Evolutionary conservation across 2,329 filamentous ascomycete species (phyloP).

Genomic region (Cercospora zeae-maydis): DNA sequence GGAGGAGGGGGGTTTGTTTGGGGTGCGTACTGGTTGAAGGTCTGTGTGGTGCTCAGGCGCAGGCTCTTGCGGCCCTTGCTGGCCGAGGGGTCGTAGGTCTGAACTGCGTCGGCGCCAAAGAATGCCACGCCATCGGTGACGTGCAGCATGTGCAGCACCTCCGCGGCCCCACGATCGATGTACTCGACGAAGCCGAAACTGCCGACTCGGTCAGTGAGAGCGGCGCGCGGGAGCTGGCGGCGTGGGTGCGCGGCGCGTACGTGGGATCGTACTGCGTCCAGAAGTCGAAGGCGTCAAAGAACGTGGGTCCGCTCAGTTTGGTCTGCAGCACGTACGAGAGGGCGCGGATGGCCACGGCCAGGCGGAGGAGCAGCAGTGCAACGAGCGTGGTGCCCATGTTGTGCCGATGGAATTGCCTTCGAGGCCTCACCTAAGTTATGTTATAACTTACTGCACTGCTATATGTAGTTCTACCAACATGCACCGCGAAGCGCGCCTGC

Average conservation of each 20-base stretch:
- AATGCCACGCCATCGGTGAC: conserved; percentile 21
- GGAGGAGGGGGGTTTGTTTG: too few species aligned
- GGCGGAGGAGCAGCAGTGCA: conserved; percentile 1
- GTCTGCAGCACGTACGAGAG: conserved; percentile 17
- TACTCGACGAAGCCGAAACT: conserved; percentile 39
- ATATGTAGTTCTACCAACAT: too few species aligned
- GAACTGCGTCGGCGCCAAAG: conserved; percentile 27
- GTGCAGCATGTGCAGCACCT: conserved; percentile 31
- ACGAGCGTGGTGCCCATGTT: background rate
- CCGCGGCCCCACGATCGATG: conserved; percentile 38
- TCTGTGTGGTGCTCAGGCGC: conserved; percentile 63
- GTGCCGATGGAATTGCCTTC: too few species aligned
- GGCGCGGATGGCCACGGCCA: background rate
- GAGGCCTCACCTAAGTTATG: too few species aligned
- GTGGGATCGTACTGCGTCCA: conserved; percentile 36
- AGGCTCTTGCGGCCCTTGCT: conserved; percentile 63
- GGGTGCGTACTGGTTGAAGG: conserved; percentile 37
- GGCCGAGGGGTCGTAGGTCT: conserved; percentile 34
- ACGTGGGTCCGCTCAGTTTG: conserved; percentile 26
- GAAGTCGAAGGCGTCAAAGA: conserved; percentile 39
- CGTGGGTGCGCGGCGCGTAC: background rate
- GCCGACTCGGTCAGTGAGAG: background rate
- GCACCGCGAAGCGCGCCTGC: background rate
- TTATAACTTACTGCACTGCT: too few species aligned
- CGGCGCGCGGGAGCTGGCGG: background rate